phyloP scores from a whole-genome alignment of 768 basidiomycete genomes.

The Obba rivulosa region DNA sequence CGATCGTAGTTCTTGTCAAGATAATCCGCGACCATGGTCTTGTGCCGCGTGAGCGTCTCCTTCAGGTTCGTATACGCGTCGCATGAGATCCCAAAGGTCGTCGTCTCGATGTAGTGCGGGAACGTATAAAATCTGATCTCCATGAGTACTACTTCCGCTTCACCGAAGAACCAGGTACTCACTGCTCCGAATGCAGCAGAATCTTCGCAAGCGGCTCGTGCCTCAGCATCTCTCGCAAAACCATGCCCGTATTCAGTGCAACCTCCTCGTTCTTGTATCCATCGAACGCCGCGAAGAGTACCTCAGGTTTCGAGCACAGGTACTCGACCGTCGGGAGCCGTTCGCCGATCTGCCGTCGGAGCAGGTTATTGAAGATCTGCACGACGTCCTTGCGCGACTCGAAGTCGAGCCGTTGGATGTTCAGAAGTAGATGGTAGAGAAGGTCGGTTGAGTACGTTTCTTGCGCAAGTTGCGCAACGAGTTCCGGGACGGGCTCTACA shows the following conservation, averaged over 20 bases:
- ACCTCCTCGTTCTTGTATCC: constrained; percentile 96
- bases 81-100: constrained; percentile 96
- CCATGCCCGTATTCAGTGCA: constrained; percentile 97
- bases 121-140: constrained; percentile 85
- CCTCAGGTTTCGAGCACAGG: constrained; percentile 68
- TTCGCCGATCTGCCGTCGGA: constrained; percentile 86
- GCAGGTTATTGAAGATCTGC: constrained; percentile 84
- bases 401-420: constrained; percentile 88
- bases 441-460: constrained; percentile 93
- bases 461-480: constrained; percentile 91
- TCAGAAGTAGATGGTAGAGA: constrained; percentile 70
- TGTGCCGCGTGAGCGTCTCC: constrained; percentile 95
- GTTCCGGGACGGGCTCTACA: constrained; percentile 78
- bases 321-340: constrained; percentile 98
- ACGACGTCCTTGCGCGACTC: constrained; percentile 87
- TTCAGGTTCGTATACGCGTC: constrained; percentile 98
- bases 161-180: constrained; percentile 27
- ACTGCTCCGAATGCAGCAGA: constrained; percentile 91
- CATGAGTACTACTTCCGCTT: background rate
- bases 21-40: constrained; percentile 96
- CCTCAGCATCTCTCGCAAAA: constrained; percentile 92
- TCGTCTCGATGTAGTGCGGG: constrained; percentile 94
- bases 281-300: constrained; percentile 78
- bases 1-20: constrained; percentile 96
- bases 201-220: constrained; percentile 90